Evolutionary conservation across 495 filamentous ascomycete species (phyloP), one percentile per base, ranked within the genome.

Genomic region (Hypoxylon cercidicola): DNA sequence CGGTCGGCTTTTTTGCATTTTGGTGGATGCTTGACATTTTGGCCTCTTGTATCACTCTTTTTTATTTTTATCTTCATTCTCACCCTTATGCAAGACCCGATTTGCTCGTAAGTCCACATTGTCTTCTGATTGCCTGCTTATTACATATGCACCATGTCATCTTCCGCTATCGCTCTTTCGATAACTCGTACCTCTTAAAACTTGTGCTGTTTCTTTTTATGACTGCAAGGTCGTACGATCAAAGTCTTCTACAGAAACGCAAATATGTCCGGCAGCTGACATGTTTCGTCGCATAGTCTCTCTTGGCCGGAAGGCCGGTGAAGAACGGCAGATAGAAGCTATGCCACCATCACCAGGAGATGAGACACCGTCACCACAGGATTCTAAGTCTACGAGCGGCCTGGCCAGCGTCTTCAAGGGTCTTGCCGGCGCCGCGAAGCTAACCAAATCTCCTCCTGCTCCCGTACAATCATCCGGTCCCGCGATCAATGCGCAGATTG

Each of bases 331-430:
- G 54, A 52, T 55, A 57, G 68, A 69, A 73, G 78, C 70, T 77
- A 87, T 87, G 84, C 78, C 83, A 75, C 83, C 83, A 55, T 79
- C 81, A 55, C 78, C 81, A 37, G 84, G 82, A 73, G 83, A 85
- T 74, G 80, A 81, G 48, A 64, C 75, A n/a, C 76, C 75, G 35
- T 77, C 82, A 52, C 77, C 78, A 47, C 71, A 69, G 16, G 84
- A 87, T 68, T 69, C 78, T 4, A 83, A 75, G 69, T 69, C 39
- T 60, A 60, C 75, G 8, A 75, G 83, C 44, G 84, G 81, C 30
- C 75, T 87, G 50, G 83, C 82, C 50, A 80, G 81, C 45, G 84
- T 86, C 66, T 82, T 87, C 72, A 85, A 81, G 60, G 82, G 81
- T 30, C 75, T 87, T 49, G 78, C 83, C 41, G 78, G 81, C 60